A percentile compares a stretch with the other conserved stretches of the same genome.
phyloP scores from a whole-genome alignment of 1,139 yeast genomes.

The Saccharomycopsis phalli region DNA sequence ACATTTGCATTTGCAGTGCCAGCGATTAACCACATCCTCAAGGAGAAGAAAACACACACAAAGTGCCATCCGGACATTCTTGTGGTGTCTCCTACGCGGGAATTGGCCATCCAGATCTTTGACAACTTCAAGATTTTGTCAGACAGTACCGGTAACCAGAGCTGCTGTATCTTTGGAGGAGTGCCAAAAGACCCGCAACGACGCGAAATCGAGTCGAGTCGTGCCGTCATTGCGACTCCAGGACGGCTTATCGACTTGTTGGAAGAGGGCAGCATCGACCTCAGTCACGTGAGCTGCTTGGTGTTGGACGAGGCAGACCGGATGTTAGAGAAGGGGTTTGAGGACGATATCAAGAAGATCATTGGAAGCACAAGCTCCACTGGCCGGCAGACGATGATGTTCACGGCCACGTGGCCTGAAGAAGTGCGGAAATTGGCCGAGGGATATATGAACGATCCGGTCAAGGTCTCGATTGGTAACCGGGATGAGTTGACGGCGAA shows the following conservation, averaged over 20 bases:
- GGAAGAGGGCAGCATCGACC: conserved; percentile 76
- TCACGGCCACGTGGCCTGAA: conserved; percentile 99
- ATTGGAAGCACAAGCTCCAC: conserved; percentile 42
- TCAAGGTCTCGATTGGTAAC: conserved; percentile 87
- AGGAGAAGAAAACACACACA: conserved; percentile 20
- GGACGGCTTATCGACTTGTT: conserved; percentile 89
- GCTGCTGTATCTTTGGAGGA: conserved; percentile 94
- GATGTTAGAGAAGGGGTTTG: conserved; percentile 96
- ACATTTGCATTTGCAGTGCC: conserved; percentile 98
- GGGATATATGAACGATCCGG: conserved; percentile 76
- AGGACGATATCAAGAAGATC: conserved; percentile 85
- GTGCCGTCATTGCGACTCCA: conserved; percentile 92
- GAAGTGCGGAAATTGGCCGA: conserved; percentile 90
- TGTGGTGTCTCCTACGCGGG: conserved; percentile 94
- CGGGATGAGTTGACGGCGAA: conserved; percentile 91
- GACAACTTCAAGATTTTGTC: conserved; percentile 72
- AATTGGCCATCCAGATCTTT: conserved; percentile 86
- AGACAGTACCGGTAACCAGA: conserved; percentile 48
- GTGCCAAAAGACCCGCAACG: conserved; percentile 93
- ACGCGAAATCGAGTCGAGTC: conserved; percentile 45
- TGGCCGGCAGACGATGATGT: conserved; percentile 88
- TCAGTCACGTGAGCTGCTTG: conserved; percentile 61
- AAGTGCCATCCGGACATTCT: conserved; percentile 51
- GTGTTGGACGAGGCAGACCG: conserved; percentile 97
- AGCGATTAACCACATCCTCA: conserved; percentile 63